Evolutionary conservation across 2,329 filamentous ascomycete genomes (phyloP).

Genomic region (Aspergillus flavus): DNA sequence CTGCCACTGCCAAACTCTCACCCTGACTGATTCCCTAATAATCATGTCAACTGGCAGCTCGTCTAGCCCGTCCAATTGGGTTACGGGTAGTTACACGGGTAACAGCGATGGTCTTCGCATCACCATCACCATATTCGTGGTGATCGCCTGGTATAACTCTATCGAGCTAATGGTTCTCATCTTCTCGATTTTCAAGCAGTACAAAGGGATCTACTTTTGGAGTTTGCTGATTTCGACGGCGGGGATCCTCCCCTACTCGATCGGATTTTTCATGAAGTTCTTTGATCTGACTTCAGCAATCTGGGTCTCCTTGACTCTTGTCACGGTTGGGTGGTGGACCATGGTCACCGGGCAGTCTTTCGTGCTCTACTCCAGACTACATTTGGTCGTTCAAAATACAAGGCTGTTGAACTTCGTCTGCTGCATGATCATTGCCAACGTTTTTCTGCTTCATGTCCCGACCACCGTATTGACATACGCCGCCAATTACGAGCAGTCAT

Average conservation of each 20-base stretch:
- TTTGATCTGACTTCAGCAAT: conserved; percentile 26
- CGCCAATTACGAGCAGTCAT: conserved; percentile 23
- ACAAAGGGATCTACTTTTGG: conserved; percentile 54
- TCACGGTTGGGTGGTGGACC: conserved; percentile 55
- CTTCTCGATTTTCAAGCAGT: conserved; percentile 52
- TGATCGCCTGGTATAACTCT: conserved; percentile 35
- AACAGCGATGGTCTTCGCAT: conserved; percentile 26
- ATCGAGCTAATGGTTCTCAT: conserved; percentile 51
- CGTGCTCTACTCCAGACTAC: conserved; percentile 59
- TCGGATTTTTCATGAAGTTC: conserved; percentile 33
- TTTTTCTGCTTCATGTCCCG: conserved; percentile 54
- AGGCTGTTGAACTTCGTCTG: conserved; percentile 51
- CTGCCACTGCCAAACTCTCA: background rate
- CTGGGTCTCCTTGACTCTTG: conserved; percentile 36
- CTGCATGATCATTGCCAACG: conserved; percentile 60
- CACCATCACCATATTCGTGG: conserved; percentile 31
- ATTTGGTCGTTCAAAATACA: conserved; percentile 56
- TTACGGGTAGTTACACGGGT: conserved; percentile 28
- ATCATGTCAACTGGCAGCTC: conserved; percentile 28
- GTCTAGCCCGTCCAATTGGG: conserved; percentile 31
- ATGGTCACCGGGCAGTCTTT: conserved; percentile 50
- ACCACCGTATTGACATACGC: conserved; percentile 57
- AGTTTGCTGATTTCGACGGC: conserved; percentile 45
- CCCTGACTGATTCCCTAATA: background rate
- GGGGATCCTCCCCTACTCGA: conserved; percentile 48